Evolutionary conservation across 2,329 filamentous ascomycete species (phyloP), one percentile per base, ranked within the genome.

Genomic region (Aspergillus novofumigatus): DNA sequence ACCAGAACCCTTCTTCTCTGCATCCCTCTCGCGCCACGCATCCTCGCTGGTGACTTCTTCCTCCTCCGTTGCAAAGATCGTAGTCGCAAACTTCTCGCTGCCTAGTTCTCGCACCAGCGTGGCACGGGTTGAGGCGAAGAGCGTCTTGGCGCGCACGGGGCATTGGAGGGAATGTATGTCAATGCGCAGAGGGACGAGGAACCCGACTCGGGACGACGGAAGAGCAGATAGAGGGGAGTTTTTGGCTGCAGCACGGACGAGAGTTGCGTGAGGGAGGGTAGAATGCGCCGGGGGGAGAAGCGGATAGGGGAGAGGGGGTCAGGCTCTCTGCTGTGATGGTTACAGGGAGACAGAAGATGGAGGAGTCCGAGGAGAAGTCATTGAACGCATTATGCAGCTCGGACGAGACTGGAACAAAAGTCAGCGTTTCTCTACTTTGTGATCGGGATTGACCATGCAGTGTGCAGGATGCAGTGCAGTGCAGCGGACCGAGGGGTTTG

Each of bases 141-240:
- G 80, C 70, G 83, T 88, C 73, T 88, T 88, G 59, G 85, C 80
- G 38, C 85, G 81, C 41, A 87, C 85, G 0, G 83, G 4, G 85
- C 84, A 49, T 83, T 75, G 58, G 84, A 83, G 7, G 85, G 85
- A 25, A 88, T 83, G 66, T 86, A 87, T 41, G 85, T 86, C 29
- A 87, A 70, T 2, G 84, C 83, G 42, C 83, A 74, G 35, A 79
- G 69, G 38, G 65, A 65, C 38, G 63, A 66, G 29, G 65, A 60
- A 3, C 59, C 55, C 1, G 58, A 51, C 10, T 58, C 61, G 2
- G 80, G 73, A 53, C 79, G 78, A 58, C 85, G 84, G 61, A 87
- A 78, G 54, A 88, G 77, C 56, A 88, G 79, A 73, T 87, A 88
- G 52, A 83, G 75, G 2, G 85, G 83, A 35, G 77, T 77, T 59